A percentile compares a stretch with the other conserved stretches of the same genome.
phyloP scores from a whole-genome alignment of 441 rosid genomes.

The Brassica balearica region DNA sequence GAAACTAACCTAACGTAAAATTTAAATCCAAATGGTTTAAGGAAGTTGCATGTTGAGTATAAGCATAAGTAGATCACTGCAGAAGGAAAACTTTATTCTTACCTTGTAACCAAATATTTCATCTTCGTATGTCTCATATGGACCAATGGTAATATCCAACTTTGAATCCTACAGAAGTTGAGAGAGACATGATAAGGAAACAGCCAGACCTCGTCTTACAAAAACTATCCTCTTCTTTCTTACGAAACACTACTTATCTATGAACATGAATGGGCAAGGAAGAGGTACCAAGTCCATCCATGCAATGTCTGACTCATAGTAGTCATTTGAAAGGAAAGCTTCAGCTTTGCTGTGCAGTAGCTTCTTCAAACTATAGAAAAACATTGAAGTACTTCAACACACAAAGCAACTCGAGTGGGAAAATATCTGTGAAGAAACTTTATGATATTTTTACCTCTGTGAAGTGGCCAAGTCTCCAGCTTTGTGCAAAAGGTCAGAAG shows the following conservation, averaged over 20 bases:
- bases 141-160: conserved; percentile 94
- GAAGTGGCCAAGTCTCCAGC: conserved; percentile 85
- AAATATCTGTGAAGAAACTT: conserved; percentile 4
- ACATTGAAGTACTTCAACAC: conserved; percentile 34
- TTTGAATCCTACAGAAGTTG: conserved; percentile 70
- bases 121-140: conserved; percentile 96
- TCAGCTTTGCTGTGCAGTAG: conserved; percentile 85
- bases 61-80: conserved; percentile 18
- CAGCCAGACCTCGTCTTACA: conserved; percentile 3
- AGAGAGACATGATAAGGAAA: not conserved
- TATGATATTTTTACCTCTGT: conserved; percentile 59
- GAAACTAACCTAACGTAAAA: not conserved
- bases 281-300: conserved; percentile 95
- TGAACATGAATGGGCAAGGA: conserved; percentile 7
- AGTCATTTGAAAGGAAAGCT: conserved; percentile 92
- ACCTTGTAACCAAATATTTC: conserved; percentile 92
- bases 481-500: conserved; percentile 78
- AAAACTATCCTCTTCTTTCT: conserved; percentile 17
- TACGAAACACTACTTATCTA: not conserved
- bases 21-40: not conserved
- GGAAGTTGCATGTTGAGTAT: conserved; percentile 2
- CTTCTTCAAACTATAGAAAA: conserved; percentile 76
- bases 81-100: conserved; percentile 17
- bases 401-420: conserved; percentile 1
- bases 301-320: conserved; percentile 91